A percentile compares a stretch with the other conserved stretches of the same genome.
phyloP scores from a whole-genome alignment of 2,329 filamentous ascomycete genomes.

The Bipolaris victoriae region DNA sequence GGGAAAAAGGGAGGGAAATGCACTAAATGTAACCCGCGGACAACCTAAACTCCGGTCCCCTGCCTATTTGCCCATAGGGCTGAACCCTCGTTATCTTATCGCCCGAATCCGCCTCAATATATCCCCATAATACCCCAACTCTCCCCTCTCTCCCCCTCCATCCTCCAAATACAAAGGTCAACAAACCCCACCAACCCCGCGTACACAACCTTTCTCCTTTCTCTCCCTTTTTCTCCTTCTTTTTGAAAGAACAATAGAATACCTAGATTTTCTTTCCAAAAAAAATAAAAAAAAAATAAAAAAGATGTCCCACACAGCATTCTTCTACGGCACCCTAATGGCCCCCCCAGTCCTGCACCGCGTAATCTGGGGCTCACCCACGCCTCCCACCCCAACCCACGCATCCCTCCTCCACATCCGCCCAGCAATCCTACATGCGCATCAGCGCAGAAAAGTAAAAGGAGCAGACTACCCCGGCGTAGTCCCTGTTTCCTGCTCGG shows the following conservation, averaged over 20 bases:
- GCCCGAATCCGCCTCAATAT: too few relatives aligned
- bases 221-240: too few relatives aligned
- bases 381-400: conserved; percentile 57
- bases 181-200: too few relatives aligned
- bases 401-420: conserved; percentile 65
- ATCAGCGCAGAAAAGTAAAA: conserved; percentile 73
- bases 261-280: too few relatives aligned
- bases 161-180: background rate
- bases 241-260: too few relatives aligned
- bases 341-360: conserved; percentile 84
- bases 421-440: conserved; percentile 76
- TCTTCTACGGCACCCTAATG: conserved; percentile 79
- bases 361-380: conserved; percentile 72
- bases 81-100: too few relatives aligned
- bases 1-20: background rate
- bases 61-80: too few relatives aligned
- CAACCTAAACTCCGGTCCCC: too few relatives aligned
- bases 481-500: too few relatives aligned
- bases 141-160: background rate
- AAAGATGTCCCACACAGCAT: conserved; percentile 57
- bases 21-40: too few relatives aligned
- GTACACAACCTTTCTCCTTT: too few relatives aligned
- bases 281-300: background rate
- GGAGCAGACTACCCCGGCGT: conserved; percentile 77
- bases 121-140: background rate